Base-by-base conservation (phyloP, 2,329 filamentous ascomycete species). In the Pseudopithomyces chartarum region DNA sequence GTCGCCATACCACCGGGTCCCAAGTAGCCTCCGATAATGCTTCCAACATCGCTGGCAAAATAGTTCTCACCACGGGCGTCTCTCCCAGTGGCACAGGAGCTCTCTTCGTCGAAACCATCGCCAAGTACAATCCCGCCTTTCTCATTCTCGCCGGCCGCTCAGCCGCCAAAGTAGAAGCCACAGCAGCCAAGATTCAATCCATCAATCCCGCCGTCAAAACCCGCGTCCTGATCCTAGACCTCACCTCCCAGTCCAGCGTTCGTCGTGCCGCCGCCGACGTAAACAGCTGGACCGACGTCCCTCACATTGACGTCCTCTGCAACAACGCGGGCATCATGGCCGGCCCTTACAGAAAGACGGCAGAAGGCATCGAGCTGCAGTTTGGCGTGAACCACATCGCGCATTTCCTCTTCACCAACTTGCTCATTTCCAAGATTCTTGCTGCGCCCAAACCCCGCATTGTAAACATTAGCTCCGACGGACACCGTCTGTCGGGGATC, bases 351-450 rank as follows among this genome's bases (percentile, higher is more conserved):
- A 62, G 61, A 0, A 68, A 23, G 6, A 69, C 62, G 46, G 58
- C 66, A 1, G 74, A 79, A 42, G 76, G 76, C 1, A 65, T 77
- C 40, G 76, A 78, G 55, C 48, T 64, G 2, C 64, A 81, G 53
- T 75, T 81, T 2, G 80, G 77, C 7, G 76, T 77, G n/a, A 84
- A 84, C 63, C 78, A 84, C 57, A 58, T 84, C 12, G 79, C 80
- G 0, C 79, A 83, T 32, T 82, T 82, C 60, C 69, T 83, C 23
- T 79, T 80, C 48, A 71, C 67, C 0, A 77, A 79, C 36, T 70
- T 82, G 17, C 73, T 84, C n/a, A 64, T 80, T 42, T 76, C 79
- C 0, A 75, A 75, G 29, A 57, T 84, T 1, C 59, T 76, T 32
- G 76, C 60, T 2, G 57, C 76, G 0, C 54, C 61, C 1, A 59